Evolutionary conservation across 2,329 filamentous ascomycete genomes (phyloP).

Genomic region (Aphanocladium album): DNA sequence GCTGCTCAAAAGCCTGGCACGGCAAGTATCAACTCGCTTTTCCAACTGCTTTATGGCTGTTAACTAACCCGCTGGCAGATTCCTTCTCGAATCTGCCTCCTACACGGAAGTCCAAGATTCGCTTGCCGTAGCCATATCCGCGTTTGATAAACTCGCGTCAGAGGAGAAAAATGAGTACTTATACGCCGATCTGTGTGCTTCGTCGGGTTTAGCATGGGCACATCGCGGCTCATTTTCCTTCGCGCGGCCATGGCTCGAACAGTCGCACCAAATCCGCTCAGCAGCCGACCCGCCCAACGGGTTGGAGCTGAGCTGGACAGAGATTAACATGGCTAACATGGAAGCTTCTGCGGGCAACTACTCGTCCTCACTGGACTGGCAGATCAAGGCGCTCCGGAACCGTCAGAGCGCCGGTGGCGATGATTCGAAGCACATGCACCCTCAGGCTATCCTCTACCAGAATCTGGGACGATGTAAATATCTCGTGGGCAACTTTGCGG

Average conservation of each 20-base stretch:
- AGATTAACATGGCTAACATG: neutral
- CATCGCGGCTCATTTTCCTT: neutral
- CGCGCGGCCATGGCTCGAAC: neutral
- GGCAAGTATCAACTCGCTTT: neutral
- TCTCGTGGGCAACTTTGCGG: neutral
- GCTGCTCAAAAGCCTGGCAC: neutral
- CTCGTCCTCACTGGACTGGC: neutral
- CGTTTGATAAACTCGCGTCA: neutral
- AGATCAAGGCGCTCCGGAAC: neutral
- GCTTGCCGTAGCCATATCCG: neutral
- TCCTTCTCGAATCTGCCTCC: constrained; percentile 1
- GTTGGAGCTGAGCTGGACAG: neutral
- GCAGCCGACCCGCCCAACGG: neutral
- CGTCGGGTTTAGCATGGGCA: neutral
- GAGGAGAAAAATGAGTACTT: neutral
- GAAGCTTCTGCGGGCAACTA: neutral
- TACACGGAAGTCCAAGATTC: neutral
- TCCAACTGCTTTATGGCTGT: neutral
- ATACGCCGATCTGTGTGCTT: neutral
- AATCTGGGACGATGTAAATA: neutral
- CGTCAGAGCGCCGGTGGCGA: neutral
- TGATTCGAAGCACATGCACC: neutral
- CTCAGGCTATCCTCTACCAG: neutral
- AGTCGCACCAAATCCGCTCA: neutral
- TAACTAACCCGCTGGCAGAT: neutral